Conservation (phyloP, 495 filamentous ascomycete species). For the Hypoxylon cercidicola region DNA sequence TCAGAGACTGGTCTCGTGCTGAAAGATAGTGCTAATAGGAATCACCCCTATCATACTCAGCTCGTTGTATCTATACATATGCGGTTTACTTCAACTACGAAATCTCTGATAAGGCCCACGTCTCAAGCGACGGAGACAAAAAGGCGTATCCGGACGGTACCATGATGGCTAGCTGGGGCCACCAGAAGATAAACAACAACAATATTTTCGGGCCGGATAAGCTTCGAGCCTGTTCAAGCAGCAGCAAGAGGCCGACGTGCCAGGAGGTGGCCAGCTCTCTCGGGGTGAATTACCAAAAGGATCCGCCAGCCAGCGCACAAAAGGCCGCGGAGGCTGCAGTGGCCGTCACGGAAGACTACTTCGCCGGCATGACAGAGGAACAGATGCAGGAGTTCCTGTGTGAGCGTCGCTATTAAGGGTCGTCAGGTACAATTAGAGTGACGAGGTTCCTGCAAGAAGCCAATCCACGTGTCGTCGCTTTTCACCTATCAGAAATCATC, state of each 20-base stretch:
- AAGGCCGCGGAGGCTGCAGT: not conserved
- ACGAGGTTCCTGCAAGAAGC: not conserved
- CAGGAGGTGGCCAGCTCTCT: not conserved
- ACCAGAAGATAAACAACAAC: not conserved
- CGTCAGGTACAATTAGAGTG: not conserved
- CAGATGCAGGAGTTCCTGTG: not conserved
- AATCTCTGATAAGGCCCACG: slow-evolving; percentile 5
- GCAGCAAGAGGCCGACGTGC: not conserved
- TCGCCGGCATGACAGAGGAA: not conserved
- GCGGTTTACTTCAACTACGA: slow-evolving; percentile 10
- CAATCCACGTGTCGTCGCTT: not conserved
- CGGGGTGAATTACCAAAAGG: not conserved
- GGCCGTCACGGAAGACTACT: not conserved
- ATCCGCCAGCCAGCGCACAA: not conserved
- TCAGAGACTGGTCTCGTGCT: no score
- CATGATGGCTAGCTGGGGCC: not conserved
- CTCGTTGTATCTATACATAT: not conserved
- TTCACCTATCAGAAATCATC: not conserved
- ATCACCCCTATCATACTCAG: no score
- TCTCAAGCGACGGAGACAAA: not conserved
- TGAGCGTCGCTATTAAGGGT: not conserved
- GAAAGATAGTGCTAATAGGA: no score
- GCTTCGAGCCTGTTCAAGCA: not conserved
- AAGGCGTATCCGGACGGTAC: not conserved
- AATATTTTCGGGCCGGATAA: not conserved